These are phyloP conservation scores for Eucalyptus shirleyi DNA, from an alignment of 345 rosid genomes.

Conservation along the genomic window DNA sequence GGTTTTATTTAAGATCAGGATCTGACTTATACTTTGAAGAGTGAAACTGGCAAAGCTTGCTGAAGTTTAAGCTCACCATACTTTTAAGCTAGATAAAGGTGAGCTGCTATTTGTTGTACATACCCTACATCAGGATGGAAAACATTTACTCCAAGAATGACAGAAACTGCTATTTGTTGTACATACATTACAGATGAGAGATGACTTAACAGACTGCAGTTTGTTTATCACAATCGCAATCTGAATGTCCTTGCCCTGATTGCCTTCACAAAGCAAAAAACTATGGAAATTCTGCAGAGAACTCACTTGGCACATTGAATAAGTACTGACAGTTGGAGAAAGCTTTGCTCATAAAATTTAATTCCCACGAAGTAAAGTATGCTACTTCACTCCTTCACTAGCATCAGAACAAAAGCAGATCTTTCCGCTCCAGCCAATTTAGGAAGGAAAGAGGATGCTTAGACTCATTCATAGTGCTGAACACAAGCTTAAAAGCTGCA, in stretches of 20 bases:
- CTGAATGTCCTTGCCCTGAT: neutral
- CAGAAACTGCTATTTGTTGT: neutral
- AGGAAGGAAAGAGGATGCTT: neutral
- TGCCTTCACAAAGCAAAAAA: neutral
- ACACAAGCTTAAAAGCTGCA: neutral
- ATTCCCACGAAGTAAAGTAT: neutral
- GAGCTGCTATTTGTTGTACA: too few relatives aligned
- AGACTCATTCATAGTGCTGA: neutral
- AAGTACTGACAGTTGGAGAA: neutral
- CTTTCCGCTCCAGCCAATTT: neutral
- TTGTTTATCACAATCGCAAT: neutral
- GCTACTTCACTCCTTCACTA: neutral
- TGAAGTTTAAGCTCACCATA: neutral
- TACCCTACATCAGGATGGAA: neutral
- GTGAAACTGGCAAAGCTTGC: neutral
- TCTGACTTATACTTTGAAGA: neutral
- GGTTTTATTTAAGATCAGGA: neutral
- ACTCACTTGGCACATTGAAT: neutral
- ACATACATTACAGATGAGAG: neutral
- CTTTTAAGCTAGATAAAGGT: neutral
- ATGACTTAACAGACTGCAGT: neutral
- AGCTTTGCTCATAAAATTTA: neutral
- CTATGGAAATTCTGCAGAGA: neutral
- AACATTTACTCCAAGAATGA: neutral
- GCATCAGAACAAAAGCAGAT: neutral